phyloP scores from a whole-genome alignment of 805 yeast genomes.

The Hermanozyma aechmeae region DNA sequence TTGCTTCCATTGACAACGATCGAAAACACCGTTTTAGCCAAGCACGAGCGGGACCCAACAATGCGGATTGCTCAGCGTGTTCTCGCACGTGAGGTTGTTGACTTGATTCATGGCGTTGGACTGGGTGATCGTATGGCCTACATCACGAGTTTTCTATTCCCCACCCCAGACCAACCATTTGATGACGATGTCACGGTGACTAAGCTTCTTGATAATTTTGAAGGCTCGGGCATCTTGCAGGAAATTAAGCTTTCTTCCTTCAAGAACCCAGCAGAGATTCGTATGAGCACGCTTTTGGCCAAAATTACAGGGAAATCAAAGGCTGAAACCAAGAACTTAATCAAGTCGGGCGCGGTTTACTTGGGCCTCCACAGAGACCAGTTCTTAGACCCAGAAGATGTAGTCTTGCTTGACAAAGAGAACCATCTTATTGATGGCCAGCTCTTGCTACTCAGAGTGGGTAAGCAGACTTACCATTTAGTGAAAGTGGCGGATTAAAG shows the following conservation, averaged over 20 bases:
- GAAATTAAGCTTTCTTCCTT: slow-evolving; percentile 24
- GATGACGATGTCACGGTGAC: slow-evolving; percentile 37
- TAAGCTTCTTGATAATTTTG: slow-evolving; percentile 47
- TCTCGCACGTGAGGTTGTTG: slow-evolving; percentile 79
- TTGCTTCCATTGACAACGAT: slow-evolving; percentile 60
- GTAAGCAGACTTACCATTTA: slow-evolving; percentile 60
- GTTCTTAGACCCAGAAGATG: slow-evolving; percentile 38
- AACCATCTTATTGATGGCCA: slow-evolving; percentile 47
- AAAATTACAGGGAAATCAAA: slow-evolving; percentile 39
- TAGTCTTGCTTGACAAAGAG: slow-evolving; percentile 36
- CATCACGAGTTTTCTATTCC: slow-evolving; percentile 61
- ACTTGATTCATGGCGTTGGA: slow-evolving; percentile 78
- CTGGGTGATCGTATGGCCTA: slow-evolving; percentile 58
- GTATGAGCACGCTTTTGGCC: slow-evolving; percentile 46
- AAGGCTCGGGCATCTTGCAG: slow-evolving; percentile 45
- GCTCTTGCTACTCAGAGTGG: slow-evolving; percentile 60
- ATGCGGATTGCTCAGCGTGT: slow-evolving; percentile 62
- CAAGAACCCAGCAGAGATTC: slow-evolving; percentile 22
- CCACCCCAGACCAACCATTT: slow-evolving; percentile 41
- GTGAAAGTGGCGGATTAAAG: slow-evolving; percentile 15
- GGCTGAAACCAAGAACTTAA: slow-evolving; percentile 50
- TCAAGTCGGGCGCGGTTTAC: slow-evolving; percentile 67
- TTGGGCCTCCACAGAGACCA: slow-evolving; percentile 52
- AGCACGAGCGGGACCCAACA: slow-evolving; percentile 54
- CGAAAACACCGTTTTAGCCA: slow-evolving; percentile 33